phyloP scores from a whole-genome alignment of 2,329 filamentous ascomycete genomes.

The Bisporella sp. region DNA sequence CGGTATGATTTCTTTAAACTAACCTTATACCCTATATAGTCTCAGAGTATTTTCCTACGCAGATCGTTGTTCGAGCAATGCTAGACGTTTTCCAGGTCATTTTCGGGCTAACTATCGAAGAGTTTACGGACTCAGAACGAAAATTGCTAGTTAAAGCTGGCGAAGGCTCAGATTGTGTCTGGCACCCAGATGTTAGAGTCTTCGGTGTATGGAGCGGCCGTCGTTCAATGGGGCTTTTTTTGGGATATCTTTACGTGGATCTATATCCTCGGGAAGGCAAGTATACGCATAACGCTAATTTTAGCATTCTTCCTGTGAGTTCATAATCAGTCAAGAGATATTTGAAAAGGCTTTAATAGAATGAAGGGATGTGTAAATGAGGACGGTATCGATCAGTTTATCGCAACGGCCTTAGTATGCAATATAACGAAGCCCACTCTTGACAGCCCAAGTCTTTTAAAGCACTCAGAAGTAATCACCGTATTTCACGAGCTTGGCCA shows the following conservation, averaged over 20 bases:
- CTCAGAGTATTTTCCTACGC: conserved; percentile 75
- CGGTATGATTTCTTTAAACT: too few relatives aligned
- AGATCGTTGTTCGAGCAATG: conserved; percentile 68
- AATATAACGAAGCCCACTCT: conserved; percentile 62
- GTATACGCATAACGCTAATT: conserved; percentile 82
- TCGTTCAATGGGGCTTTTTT: conserved; percentile 61
- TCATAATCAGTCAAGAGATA: conserved; percentile 30
- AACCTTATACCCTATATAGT: conserved; percentile 26
- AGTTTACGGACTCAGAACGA: conserved; percentile 60
- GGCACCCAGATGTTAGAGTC: conserved; percentile 74
- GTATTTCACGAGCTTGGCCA: conserved; percentile 73
- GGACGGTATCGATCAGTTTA: conserved; percentile 49
- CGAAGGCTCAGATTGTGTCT: conserved; percentile 31
- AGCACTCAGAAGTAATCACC: conserved; percentile 76
- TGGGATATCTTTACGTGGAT: conserved; percentile 78
- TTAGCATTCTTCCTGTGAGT: conserved; percentile 64
- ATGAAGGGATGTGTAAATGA: too few relatives aligned
- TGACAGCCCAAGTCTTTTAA: conserved; percentile 57
- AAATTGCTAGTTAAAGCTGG: conserved; percentile 15
- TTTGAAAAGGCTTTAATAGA: too few relatives aligned
- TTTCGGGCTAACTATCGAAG: conserved; percentile 71
- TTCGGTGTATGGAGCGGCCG: conserved; percentile 79
- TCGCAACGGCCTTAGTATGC: conserved; percentile 73
- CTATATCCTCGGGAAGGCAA: conserved; percentile 74
- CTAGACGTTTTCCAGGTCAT: conserved; percentile 75